These are phyloP conservation scores for Nicotiana attenuata DNA, from an alignment of 257 asterid genomes.

Conservation along the genomic window DNA sequence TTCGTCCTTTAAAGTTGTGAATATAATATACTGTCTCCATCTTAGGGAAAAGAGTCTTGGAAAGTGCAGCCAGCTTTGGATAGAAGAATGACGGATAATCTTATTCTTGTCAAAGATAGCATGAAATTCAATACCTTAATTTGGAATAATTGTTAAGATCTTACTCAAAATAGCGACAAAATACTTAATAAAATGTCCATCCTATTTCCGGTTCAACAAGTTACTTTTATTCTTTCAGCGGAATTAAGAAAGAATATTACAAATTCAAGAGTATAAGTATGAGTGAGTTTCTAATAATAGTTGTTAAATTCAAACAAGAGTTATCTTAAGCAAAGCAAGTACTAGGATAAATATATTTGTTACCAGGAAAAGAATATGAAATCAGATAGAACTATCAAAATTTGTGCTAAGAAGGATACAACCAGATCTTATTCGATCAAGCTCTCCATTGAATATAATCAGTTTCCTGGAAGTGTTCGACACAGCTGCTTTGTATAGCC, in stretches of 20 bases:
- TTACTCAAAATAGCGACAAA: neutral
- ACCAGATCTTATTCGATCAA: conserved; percentile 92
- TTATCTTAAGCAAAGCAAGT: neutral
- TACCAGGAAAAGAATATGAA: neutral
- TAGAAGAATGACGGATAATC: conserved; percentile 93
- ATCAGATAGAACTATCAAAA: neutral
- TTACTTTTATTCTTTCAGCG: neutral
- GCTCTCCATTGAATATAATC: conserved; percentile 87
- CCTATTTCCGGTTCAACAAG: neutral
- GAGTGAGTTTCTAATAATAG: neutral
- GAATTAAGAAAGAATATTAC: neutral
- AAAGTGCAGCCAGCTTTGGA: conserved; percentile 81
- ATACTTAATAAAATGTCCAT: neutral
- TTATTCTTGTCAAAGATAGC: conserved; percentile 29
- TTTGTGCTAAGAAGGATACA: conserved; percentile 56
- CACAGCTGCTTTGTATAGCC: conserved; percentile 81
- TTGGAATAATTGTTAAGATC: neutral
- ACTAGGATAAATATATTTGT: neutral
- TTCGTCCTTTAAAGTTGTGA: conserved; percentile 86
- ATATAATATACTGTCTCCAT: conserved; percentile 91
- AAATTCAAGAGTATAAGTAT: neutral
- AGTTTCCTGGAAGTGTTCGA: conserved; percentile 48
- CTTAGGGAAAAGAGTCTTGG: conserved; percentile 59
- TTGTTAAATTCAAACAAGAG: neutral
- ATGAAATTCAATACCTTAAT: neutral